These are phyloP conservation scores for Salicornia ramosissima DNA, from an alignment of 148 eudicot species.

Conservation along the genomic window DNA sequence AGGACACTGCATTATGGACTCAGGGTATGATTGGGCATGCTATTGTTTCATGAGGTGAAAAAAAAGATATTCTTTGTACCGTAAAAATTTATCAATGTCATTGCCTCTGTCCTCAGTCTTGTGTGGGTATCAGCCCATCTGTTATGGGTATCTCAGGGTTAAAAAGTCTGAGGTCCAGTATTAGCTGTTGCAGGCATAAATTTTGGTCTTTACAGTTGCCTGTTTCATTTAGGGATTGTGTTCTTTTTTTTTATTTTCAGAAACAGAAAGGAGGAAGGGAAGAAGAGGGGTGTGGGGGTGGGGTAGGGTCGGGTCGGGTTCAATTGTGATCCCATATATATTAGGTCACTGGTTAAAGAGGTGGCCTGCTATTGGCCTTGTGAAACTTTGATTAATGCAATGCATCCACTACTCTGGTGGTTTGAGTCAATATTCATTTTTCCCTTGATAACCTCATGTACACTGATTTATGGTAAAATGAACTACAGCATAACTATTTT, in stretches of 20 bases:
- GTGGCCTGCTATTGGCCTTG: slow-evolving; percentile 26
- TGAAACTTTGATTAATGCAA: slow-evolving; percentile 29
- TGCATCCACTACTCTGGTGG: slow-evolving; percentile 37
- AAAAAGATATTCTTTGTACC: neutral
- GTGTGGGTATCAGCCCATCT: slow-evolving; percentile 6
- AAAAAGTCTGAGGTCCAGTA: slow-evolving; percentile 19
- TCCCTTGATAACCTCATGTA: neutral
- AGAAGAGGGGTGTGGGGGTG: neutral
- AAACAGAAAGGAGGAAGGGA: neutral
- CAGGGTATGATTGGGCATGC: slow-evolving; percentile 60
- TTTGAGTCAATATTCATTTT: slow-evolving; percentile 21
- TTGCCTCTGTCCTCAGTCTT: slow-evolving; percentile 19
- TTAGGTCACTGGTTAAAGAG: slow-evolving; percentile 20
- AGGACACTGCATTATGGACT: slow-evolving; percentile 62
- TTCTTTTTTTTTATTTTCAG: neutral
- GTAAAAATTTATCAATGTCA: slow-evolving; percentile 5
- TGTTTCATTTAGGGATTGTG: slow-evolving; percentile 7
- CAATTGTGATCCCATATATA: slow-evolving; percentile 3
- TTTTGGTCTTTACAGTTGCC: slow-evolving; percentile 15
- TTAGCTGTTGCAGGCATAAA: slow-evolving; percentile 22
- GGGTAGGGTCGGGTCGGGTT: slow-evolving; percentile 3
- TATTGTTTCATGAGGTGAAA: slow-evolving; percentile 28
- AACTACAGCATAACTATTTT: neutral
- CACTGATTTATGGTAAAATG: neutral
- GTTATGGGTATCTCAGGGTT: slow-evolving; percentile 20